These are phyloP conservation scores for Paspalum notatum DNA, from an alignment of 176 grass and related monocot species.

Conservation along the genomic window DNA sequence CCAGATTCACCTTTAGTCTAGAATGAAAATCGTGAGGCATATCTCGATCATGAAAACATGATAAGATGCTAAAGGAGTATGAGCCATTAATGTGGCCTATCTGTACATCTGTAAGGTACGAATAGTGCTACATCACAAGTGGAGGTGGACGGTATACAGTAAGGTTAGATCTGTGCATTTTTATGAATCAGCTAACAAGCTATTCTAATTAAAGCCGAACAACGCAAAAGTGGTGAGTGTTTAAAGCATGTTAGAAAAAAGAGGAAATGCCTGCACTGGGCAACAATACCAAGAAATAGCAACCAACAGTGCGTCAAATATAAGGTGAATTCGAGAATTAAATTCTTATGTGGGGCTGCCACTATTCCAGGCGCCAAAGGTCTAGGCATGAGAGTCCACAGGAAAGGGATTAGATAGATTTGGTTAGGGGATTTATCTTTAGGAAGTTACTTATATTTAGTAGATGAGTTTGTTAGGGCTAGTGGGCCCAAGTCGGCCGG, in stretches of 20 bases:
- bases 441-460: no score
- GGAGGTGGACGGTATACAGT: constrained; percentile 28
- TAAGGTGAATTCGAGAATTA: constrained; percentile 8
- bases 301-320: constrained; percentile 21
- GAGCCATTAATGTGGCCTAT: constrained; percentile 25
- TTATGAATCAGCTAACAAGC: constrained; percentile 49
- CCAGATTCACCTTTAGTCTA: constrained; percentile 5
- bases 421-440: no score
- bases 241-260: constrained; percentile 13
- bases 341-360: no score
- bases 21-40: background rate
- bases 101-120: constrained; percentile 29
- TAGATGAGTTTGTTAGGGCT: no score
- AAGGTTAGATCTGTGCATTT: constrained; percentile 39
- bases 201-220: constrained; percentile 44
- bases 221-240: background rate
- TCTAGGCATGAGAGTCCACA: no score
- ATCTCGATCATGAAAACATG: constrained; percentile 26
- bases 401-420: no score
- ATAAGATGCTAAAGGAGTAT: constrained; percentile 39
- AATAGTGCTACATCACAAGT: constrained; percentile 37
- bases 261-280: constrained; percentile 12
- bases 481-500: no score
- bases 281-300: constrained; percentile 21
- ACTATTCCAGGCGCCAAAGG: no score